Evolutionary conservation across 1,284 basidiomycete genomes (phyloP).

Genomic region (Hortiboletus rubellus): DNA sequence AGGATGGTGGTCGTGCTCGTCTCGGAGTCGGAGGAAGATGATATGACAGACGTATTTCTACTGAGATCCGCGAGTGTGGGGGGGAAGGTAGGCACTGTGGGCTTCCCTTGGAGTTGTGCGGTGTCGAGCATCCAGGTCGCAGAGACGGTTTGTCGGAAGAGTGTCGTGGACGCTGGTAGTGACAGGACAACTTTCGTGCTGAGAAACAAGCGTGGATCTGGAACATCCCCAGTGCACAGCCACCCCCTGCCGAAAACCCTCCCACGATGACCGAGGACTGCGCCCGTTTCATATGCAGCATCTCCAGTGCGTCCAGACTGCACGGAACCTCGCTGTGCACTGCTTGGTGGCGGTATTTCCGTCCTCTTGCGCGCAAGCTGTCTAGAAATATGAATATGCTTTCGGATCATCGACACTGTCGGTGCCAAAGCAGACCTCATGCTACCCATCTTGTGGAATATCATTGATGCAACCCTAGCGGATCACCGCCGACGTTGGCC

Average conservation of each 20-base stretch:
- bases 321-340: too few species aligned
- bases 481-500: neutral
- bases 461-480: neutral
- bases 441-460: neutral
- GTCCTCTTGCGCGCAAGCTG: neutral
- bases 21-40: constrained; percentile 64
- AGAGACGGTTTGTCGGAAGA: neutral
- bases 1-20: constrained; percentile 45
- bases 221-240: constrained; percentile 25
- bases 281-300: neutral
- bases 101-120: neutral
- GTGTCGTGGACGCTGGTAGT: neutral
- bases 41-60: constrained; percentile 75
- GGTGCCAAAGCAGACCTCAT: neutral
- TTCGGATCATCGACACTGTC: neutral
- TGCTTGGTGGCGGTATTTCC: neutral
- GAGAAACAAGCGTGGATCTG: constrained; percentile 16
- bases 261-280: constrained; percentile 3
- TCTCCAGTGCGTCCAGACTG: too few species aligned
- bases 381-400: too few species aligned
- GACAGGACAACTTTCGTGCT: constrained; percentile 5
- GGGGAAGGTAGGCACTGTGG: constrained; percentile 23
- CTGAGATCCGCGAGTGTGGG: constrained; percentile 62
- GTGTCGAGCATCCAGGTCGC: constrained; percentile 20
- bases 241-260: constrained; percentile 24